Percentiles rank a stretch among this genome's conserved stretches.
phyloP scores from a whole-genome alignment of 2,329 filamentous ascomycete species.

The Tolypocladium endophyticum region DNA sequence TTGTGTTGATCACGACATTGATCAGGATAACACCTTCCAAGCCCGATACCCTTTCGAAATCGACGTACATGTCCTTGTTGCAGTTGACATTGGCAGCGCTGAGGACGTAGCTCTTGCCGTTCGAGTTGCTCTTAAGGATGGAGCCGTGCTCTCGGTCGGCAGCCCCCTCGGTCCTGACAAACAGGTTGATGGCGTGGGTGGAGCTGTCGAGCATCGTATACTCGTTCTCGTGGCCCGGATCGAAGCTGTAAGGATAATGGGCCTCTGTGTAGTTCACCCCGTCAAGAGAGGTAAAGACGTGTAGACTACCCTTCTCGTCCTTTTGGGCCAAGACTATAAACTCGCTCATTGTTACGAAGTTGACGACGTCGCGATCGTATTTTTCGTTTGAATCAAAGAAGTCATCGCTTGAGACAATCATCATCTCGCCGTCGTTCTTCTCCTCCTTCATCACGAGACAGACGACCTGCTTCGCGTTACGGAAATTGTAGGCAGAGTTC shows the following conservation, averaged over 20 bases:
- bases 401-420: constrained; percentile 68
- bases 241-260: constrained; percentile 76
- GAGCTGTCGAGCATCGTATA: constrained; percentile 95
- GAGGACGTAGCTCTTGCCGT: constrained; percentile 88
- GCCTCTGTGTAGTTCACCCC: constrained; percentile 73
- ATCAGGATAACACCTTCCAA: constrained; percentile 83
- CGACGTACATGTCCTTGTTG: constrained; percentile 66
- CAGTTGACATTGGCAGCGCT: constrained; percentile 76
- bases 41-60: constrained; percentile 92
- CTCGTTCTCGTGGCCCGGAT: constrained; percentile 64
- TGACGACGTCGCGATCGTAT: constrained; percentile 53
- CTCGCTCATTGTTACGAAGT: constrained; percentile 91
- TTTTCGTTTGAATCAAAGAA: constrained; percentile 56
- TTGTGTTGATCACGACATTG: constrained; percentile 70
- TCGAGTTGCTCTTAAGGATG: constrained; percentile 96
- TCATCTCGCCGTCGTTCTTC: constrained; percentile 47
- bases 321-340: constrained; percentile 84
- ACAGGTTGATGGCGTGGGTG: constrained; percentile 87
- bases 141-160: constrained; percentile 64
- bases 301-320: constrained; percentile 58
- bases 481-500: constrained; percentile 44
- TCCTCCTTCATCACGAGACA: constrained; percentile 48
- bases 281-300: constrained; percentile 75
- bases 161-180: constrained; percentile 67
- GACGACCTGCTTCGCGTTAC: constrained; percentile 44